Base-by-base conservation (phyloP, 2,329 filamentous ascomycete species). In the Hortaea sp. region DNA sequence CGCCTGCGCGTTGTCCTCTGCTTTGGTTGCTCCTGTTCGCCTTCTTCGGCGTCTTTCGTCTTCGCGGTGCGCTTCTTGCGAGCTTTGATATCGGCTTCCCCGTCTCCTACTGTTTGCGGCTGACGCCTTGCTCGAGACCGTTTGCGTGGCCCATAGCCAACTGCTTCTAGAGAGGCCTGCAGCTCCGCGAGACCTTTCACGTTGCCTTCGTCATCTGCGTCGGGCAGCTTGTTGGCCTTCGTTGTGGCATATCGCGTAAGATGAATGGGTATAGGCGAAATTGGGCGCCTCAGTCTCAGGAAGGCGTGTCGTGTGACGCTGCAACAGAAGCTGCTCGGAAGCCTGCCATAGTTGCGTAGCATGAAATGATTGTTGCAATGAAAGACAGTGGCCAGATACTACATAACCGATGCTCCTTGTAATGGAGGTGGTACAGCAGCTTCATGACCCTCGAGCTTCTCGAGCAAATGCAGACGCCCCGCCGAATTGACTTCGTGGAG, bases 271-370 rank as follows among this genome's bases (percentile, higher is more conserved):
- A 20, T 20, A 20, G 20, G 20, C 20, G 20, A 20, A 20, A 2
- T 20, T 2, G 20, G 20, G 20, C 20, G 20, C 20, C 20, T 20
- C 20, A 20, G 20, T 20, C 20, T 20, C 20, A 20, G 20, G 20
- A 4, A 20, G 20, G 20, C 20, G 20, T 20, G 20, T 20, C 20
- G 20, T 20, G 20, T 20, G 20, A 20, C 20, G 20, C 20, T 20
- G 20, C 20, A 20, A 20, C 20, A 30, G n/a, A 30, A 45, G 42
- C 39, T 46, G 31, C 20, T 42, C 13, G 37, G 28, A 30, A 45
- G 43, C 47, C 44, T 39, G 44, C 43, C 47, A 49, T 46, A 38
- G 44, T 44, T 46, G 43, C 47, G 44, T 27, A 46, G 47, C 47
- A 49, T 49, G 39, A 37, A 44, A 13, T 35, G 29, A 31, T n/a